phyloP scores from a whole-genome alignment of 306 rosid species.

The Clitoria ternatea region DNA sequence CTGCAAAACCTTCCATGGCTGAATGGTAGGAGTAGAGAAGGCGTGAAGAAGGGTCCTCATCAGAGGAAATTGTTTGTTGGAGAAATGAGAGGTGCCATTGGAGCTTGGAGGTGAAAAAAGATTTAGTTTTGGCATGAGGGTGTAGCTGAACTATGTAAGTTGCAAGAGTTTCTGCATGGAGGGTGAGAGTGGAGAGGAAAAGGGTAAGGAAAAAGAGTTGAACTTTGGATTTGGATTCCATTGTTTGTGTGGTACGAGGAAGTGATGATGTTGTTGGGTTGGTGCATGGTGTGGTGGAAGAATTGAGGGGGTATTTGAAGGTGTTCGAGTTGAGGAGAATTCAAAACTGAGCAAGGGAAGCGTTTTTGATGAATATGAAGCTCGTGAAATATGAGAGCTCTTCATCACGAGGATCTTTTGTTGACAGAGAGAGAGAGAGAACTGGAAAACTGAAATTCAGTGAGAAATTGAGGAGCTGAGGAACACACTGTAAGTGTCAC shows the following conservation, averaged over 20 bases:
- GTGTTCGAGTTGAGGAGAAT: slow-evolving; percentile 33
- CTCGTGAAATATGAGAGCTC: slow-evolving; percentile 96
- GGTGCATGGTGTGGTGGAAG: slow-evolving; percentile 36
- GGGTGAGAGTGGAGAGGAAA: slow-evolving; percentile 25
- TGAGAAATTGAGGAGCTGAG: slow-evolving; percentile 40
- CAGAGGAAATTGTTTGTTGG: slow-evolving; percentile 40
- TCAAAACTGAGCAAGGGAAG: slow-evolving; percentile 34
- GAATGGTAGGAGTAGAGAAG: slow-evolving; percentile 82
- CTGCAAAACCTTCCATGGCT: slow-evolving; percentile 90
- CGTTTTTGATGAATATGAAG: slow-evolving; percentile 51
- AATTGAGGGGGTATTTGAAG: slow-evolving; percentile 75
- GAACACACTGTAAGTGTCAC: slow-evolving; percentile 55
- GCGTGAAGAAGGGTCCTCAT: slow-evolving; percentile 59
- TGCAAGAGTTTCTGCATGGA: slow-evolving; percentile 52
- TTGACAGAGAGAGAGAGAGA: slow-evolving; percentile 33
- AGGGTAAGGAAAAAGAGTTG: slow-evolving; percentile 35
- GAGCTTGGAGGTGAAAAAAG: slow-evolving; percentile 53
- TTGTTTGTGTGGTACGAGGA: slow-evolving; percentile 25
- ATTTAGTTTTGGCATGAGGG: slow-evolving; percentile 47
- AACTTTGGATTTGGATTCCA: slow-evolving; percentile 52
- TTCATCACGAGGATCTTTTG: slow-evolving; percentile 89
- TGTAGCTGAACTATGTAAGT: slow-evolving; percentile 88
- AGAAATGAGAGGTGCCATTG: slow-evolving; percentile 83
- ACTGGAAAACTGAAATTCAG: not conserved
- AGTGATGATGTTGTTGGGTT: slow-evolving; percentile 21